Base-by-base conservation (phyloP, 805 yeast species). In the Teunomyces aglyptinius region DNA sequence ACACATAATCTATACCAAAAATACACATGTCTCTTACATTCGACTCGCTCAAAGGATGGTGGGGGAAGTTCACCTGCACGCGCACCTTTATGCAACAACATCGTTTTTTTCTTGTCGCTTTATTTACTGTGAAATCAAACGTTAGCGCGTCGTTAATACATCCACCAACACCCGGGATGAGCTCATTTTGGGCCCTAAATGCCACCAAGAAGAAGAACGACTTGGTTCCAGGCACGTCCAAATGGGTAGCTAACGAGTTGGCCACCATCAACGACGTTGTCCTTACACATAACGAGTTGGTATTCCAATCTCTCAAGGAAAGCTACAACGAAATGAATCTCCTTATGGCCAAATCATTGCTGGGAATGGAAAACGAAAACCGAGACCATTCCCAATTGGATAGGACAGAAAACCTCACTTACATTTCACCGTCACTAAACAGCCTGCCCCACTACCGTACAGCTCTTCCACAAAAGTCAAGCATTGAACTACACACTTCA, bases 151-250 rank as follows among this genome's bases (percentile, higher is more conserved):
- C 24, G 15, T 24, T 24, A 12, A 11, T 4, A 16, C 18, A 27
- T 11, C n/a, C 41, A 18, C 32, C 12, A 16, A 3, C 24, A 12
- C 27, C 12, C 39, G 39, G 18, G 39, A 48, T 48, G 51, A 45
- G 48, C 32, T 32, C 53, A 41, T 57, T 62, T 45, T 68, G 73
- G 73, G 72, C 68, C 31, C 53, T 63, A 41, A 59, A 56, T 36
- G 71, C 71, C 15, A 64, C 68, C 45, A 58, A 57, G 46, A 59
- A 58, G 46, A 49, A 51, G 19, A 49, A 54, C 32, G 63, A 59
- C 27, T 50, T 60, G n/a, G 66, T 75, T 4, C 81, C 81, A 1
- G 85, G 83, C 5, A 64, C 82, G 2, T 74, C 80, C 10, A 73
- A 66, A 50, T 80, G 82, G 81, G 65, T 78, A 41, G 66, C 76